Conservation (phyloP, 169 alveolate species). For the Eimeria tenella region DNA sequence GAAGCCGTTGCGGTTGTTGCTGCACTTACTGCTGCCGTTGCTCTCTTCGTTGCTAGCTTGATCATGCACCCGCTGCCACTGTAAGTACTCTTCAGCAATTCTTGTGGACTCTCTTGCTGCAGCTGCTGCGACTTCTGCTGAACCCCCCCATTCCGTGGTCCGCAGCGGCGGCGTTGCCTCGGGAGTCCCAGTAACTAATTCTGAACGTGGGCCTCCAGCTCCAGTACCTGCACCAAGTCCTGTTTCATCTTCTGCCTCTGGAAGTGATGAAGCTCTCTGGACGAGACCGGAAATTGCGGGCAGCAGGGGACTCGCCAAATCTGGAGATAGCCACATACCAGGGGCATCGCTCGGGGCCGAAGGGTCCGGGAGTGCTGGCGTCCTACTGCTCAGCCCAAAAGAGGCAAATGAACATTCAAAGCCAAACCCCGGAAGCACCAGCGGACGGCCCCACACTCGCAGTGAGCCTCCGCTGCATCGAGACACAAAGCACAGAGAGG, state of each 20-base stretch:
- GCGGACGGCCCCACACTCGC: constrained; percentile 43
- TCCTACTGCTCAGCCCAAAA: constrained; percentile 4
- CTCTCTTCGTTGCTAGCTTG: background rate
- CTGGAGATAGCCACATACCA: constrained; percentile 50
- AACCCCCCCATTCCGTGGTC: background rate
- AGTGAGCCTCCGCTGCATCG: constrained; percentile 48
- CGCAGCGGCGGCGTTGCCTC: background rate
- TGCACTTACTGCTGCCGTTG: constrained; percentile 49
- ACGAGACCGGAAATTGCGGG: background rate
- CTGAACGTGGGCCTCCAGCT: background rate
- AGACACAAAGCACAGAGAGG: background rate
- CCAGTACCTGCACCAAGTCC: background rate
- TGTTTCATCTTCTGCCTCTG: background rate
- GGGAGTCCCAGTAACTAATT: background rate
- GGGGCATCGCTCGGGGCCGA: constrained; percentile 22
- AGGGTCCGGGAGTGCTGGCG: constrained; percentile 39
- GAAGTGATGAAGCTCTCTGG: background rate
- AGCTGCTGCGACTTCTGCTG: background rate
- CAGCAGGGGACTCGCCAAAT: background rate
- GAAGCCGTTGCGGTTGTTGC: constrained; percentile 30
- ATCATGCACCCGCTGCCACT: background rate
- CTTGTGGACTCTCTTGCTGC: constrained; percentile 1
- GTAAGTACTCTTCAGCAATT: background rate
- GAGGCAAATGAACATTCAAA: constrained; percentile 22
- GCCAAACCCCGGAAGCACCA: constrained; percentile 60